Evolutionary conservation across 2,329 filamentous ascomycete genomes (phyloP).

Genomic region (Cercospora sojina): DNA sequence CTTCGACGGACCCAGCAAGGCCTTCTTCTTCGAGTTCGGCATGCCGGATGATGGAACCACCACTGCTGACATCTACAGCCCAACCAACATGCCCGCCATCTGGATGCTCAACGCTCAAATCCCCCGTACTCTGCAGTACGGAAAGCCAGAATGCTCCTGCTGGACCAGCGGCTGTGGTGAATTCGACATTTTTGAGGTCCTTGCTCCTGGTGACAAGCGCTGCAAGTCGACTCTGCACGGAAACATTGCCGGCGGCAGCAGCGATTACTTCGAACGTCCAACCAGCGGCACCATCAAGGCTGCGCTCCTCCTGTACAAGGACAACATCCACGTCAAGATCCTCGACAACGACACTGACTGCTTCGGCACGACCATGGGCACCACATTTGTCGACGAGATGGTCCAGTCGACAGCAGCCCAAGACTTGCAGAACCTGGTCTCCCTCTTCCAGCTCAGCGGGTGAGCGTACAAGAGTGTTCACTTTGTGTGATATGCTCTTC

Average conservation of each 20-base stretch:
- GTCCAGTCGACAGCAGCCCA: constrained; percentile 35
- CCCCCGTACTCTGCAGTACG: constrained; percentile 68
- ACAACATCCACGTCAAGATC: constrained; percentile 58
- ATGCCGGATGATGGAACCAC: constrained; percentile 64
- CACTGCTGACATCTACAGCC: constrained; percentile 41
- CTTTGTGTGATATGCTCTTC: constrained; percentile 9
- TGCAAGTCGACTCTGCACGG: constrained; percentile 70
- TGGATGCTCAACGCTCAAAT: constrained; percentile 76
- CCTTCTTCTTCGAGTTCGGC: constrained; percentile 70
- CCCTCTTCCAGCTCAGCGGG: constrained; percentile 39
- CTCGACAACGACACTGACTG: constrained; percentile 40
- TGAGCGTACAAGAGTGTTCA: constrained; percentile 7
- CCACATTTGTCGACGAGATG: constrained; percentile 39
- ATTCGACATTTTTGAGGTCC: constrained; percentile 72
- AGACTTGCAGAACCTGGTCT: constrained; percentile 38
- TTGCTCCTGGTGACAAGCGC: constrained; percentile 62
- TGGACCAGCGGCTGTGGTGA: constrained; percentile 71
- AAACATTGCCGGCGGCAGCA: constrained; percentile 62
- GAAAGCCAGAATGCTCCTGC: constrained; percentile 64
- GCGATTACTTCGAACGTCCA: constrained; percentile 71
- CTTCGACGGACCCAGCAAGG: constrained; percentile 67
- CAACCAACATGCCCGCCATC: constrained; percentile 66
- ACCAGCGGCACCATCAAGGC: constrained; percentile 59
- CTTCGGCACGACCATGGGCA: constrained; percentile 40
- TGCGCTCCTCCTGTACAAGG: constrained; percentile 60